These are phyloP conservation scores for Leccinellum albellum DNA, from an alignment of 768 basidiomycete genomes.

Conservation along the genomic window DNA sequence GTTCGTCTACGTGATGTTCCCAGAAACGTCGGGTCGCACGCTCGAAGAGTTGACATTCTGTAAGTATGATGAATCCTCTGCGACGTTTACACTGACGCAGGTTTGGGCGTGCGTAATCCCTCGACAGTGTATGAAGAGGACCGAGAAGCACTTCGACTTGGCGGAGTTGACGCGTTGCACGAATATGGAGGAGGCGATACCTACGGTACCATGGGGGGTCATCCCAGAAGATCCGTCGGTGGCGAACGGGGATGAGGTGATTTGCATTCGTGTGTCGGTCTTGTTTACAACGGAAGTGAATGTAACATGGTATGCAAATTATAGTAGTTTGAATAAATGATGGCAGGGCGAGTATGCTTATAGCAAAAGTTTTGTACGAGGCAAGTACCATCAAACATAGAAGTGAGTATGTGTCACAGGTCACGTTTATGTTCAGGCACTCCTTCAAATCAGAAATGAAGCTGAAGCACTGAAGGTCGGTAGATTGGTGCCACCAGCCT, in stretches of 20 bases:
- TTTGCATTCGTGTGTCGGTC: background rate
- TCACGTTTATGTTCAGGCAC: too few species aligned
- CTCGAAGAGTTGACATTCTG: background rate
- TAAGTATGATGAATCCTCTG: background rate
- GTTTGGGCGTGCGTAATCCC: background rate
- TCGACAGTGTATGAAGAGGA: background rate
- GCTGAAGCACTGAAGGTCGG: too few species aligned
- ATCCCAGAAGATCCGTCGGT: background rate
- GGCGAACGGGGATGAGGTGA: background rate
- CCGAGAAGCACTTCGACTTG: background rate
- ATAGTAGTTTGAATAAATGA: too few species aligned
- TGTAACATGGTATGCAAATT: background rate
- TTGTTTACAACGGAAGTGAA: background rate
- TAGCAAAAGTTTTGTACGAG: too few species aligned
- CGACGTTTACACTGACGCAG: background rate
- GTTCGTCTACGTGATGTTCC: too few species aligned
- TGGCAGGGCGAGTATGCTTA: too few species aligned
- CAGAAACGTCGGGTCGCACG: too few species aligned
- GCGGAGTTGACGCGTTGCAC: background rate
- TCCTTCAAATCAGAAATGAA: too few species aligned
- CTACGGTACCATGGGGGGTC: background rate
- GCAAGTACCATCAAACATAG: too few species aligned
- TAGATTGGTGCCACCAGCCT: too few species aligned
- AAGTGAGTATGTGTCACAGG: too few species aligned
- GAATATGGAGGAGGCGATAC: background rate